phyloP scores from a whole-genome alignment of 2,329 filamentous ascomycete genomes.

The Albophoma yamanashiensis region DNA sequence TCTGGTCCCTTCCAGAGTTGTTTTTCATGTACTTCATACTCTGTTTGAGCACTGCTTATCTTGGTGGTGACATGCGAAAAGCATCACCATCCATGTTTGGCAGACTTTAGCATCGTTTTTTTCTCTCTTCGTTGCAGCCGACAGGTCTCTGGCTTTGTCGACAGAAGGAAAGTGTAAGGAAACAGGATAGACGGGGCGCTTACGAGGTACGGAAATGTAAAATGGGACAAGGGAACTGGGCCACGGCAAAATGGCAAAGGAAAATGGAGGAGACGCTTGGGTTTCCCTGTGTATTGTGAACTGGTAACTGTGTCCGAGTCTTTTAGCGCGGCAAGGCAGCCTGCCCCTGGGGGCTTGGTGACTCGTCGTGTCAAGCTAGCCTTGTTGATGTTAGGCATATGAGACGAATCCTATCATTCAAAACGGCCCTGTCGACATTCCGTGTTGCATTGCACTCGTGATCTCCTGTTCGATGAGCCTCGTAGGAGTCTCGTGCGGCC shows the following conservation, averaged over 20 bases:
- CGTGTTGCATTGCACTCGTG: not conserved
- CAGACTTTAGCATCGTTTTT: not conserved
- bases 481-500: not conserved
- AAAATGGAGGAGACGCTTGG: not conserved
- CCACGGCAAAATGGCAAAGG: not conserved
- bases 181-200: not conserved
- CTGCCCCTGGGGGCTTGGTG: not conserved
- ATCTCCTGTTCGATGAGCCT: not conserved
- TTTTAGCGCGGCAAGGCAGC: not conserved
- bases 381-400: not conserved
- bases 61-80: not conserved
- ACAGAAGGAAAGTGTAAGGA: not conserved
- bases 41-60: not conserved
- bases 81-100: not conserved
- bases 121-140: not conserved
- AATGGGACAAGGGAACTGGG: not conserved
- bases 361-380: not conserved
- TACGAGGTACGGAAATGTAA: not conserved
- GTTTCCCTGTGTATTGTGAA: not conserved
- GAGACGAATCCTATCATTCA: not conserved
- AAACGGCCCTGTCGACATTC: not conserved
- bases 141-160: not conserved
- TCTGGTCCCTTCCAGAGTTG: not conserved
- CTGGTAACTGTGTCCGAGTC: not conserved
- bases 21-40: not conserved